Evolutionary conservation across 2,329 filamentous ascomycete species (phyloP).

Genomic region (Ascochyta clinopodiicola): DNA sequence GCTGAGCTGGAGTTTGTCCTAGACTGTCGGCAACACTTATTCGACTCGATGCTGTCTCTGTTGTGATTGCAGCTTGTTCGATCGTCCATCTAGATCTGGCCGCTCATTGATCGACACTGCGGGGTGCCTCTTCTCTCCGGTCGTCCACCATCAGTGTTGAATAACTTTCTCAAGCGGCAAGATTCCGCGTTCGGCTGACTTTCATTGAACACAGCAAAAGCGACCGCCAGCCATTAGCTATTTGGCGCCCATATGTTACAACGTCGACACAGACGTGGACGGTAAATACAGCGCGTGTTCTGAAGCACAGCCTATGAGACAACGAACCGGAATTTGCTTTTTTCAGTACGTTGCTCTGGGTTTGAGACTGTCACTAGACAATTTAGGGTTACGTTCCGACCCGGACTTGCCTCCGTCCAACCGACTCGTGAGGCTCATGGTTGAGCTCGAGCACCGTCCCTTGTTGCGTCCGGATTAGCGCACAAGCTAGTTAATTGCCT

Average conservation of each 20-base stretch:
- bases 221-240: not conserved
- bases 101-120: slow-evolving; percentile 2
- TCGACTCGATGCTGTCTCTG: not conserved
- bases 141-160: not conserved
- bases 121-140: not conserved
- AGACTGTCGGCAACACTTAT: not conserved
- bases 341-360: not conserved
- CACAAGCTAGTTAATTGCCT: not conserved
- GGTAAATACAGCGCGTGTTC: not conserved
- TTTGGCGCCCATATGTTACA: not conserved
- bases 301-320: not conserved
- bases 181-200: not conserved
- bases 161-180: not conserved
- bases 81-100: not conserved
- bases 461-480: slow-evolving; percentile 6
- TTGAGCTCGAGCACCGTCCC: slow-evolving; percentile 9
- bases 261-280: not conserved
- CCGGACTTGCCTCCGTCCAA: not conserved
- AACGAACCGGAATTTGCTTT: not conserved
- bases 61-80: not conserved
- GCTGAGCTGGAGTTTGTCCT: not conserved
- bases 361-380: not conserved
- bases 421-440: not conserved
- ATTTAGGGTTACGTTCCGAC: not conserved
- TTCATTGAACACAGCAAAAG: not conserved